Evolutionary conservation across 345 rosid species (phyloP).

Genomic region (Microthlaspi erraticum): DNA sequence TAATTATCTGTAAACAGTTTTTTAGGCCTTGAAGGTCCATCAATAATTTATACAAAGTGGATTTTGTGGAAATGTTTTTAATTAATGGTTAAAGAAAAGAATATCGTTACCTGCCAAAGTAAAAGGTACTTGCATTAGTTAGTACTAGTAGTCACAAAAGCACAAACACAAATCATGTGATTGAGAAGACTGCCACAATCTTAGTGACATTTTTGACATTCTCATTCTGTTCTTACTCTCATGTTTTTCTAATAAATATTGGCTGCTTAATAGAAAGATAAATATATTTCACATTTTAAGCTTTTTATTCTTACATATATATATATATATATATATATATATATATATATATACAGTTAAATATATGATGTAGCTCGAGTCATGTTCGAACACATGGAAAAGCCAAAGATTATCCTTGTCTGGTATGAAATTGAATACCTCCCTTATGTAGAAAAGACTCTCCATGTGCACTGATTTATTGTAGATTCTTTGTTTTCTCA

Average conservation of each 20-base stretch:
- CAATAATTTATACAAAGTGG: constrained; percentile 14
- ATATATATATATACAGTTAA: constrained; percentile 11
- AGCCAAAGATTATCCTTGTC: constrained; percentile 45
- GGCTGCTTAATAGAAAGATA: neutral
- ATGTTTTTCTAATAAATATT: constrained; percentile 19
- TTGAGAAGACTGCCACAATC: constrained; percentile 43
- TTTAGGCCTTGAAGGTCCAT: constrained; percentile 32
- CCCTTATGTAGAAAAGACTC: constrained; percentile 42
- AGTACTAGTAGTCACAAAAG: constrained; percentile 46
- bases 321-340: constrained; percentile 11
- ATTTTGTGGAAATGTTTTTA: neutral
- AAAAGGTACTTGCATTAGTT: constrained; percentile 33
- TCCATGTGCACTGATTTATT: constrained; percentile 51
- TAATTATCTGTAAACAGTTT: constrained; percentile 19
- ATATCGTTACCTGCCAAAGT: constrained; percentile 30
- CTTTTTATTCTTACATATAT: constrained; percentile 5
- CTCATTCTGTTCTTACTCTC: constrained; percentile 24
- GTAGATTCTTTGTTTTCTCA: constrained; percentile 45
- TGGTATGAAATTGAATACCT: constrained; percentile 45
- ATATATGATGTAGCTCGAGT: constrained; percentile 36
- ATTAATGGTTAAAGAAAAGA: neutral
- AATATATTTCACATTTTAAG: constrained; percentile 9
- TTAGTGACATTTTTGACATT: constrained; percentile 24
- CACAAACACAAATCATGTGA: constrained; percentile 44
- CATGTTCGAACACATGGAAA: constrained; percentile 41